Percentiles rank a stretch among this genome's conserved stretches.
Conservation (phyloP, 1,284 basidiomycete genomes). For the Cutaneotrichosporon cutaneum region DNA sequence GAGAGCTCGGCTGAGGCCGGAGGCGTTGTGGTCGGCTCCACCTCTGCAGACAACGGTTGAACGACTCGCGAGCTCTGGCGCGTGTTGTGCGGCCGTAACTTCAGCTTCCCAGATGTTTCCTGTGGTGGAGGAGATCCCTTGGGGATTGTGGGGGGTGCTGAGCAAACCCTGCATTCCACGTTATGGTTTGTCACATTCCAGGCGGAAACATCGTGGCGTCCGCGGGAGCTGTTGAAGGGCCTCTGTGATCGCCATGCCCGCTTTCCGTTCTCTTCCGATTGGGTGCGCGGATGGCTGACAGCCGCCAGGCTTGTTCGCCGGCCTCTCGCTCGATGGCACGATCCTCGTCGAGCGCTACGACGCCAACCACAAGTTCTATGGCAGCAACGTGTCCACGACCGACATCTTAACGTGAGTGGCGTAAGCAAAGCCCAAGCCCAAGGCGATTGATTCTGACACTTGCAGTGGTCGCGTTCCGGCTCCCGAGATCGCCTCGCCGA, state of each 20-base stretch:
- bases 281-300: neutral
- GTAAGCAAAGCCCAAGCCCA: neutral
- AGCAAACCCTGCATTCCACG: no score
- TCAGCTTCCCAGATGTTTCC: no score
- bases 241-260: neutral
- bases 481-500: constrained; percentile 85
- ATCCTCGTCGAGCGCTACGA: constrained; percentile 93
- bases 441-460: constrained; percentile 1
- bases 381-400: constrained; percentile 79
- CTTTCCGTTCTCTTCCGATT: neutral
- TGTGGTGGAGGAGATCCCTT: no score
- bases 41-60: no score
- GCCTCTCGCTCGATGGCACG: constrained; percentile 91
- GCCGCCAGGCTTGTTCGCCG: constrained; percentile 80
- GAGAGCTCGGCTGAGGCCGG: no score
- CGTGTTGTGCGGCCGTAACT: no score
- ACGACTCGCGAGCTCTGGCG: no score
- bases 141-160: no score
- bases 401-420: constrained; percentile 67
- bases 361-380: constrained; percentile 92
- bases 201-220: no score
- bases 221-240: no score
- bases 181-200: no score
- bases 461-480: constrained; percentile 74
- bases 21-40: no score